These are phyloP conservation scores for Torulaspora indica DNA, from an alignment of 805 yeast genomes.

Conservation along the genomic window DNA sequence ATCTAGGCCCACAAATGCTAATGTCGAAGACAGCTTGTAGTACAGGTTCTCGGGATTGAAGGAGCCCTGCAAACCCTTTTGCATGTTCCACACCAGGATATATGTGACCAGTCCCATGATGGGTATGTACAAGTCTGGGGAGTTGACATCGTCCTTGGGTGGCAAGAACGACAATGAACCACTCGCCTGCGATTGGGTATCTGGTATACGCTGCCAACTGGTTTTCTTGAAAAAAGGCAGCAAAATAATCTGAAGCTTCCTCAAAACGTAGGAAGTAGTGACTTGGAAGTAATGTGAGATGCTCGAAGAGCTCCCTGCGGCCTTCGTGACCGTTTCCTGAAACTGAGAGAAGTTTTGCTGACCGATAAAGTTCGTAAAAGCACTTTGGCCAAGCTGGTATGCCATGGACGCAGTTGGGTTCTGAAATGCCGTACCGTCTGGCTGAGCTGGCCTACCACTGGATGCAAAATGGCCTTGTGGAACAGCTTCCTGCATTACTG, in stretches of 20 bases:
- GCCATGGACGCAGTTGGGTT: constrained; percentile 85
- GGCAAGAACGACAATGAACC: constrained; percentile 39
- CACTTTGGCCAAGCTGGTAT: constrained; percentile 79
- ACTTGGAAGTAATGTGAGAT: constrained; percentile 88
- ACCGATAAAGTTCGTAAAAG: constrained; percentile 45
- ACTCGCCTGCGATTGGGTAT: constrained; percentile 17
- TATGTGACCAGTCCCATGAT: constrained; percentile 88
- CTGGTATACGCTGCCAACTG: constrained; percentile 67
- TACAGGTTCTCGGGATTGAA: constrained; percentile 94
- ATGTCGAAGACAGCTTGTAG: constrained; percentile 74
- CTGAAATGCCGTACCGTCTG: constrained; percentile 44
- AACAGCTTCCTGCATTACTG: constrained; percentile 12
- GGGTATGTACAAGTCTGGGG: constrained; percentile 96
- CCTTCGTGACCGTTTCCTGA: constrained; percentile 44
- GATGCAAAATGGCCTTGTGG: constrained; percentile 33
- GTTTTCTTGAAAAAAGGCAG: constrained; percentile 78
- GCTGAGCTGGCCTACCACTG: constrained; percentile 20
- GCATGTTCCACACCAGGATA: constrained; percentile 73
- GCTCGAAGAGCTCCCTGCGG: constrained; percentile 41
- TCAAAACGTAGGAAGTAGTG: constrained; percentile 77
- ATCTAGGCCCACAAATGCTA: constrained; percentile 78
- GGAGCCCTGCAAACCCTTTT: constrained; percentile 79
- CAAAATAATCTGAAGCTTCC: constrained; percentile 65
- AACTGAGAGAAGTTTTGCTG: constrained; percentile 57
- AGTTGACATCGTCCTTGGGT: constrained; percentile 83